Percentiles rank a stretch among this genome's conserved stretches.
Conservation (phyloP, 108 stramenopile species). For the Cyclotella baltica region DNA sequence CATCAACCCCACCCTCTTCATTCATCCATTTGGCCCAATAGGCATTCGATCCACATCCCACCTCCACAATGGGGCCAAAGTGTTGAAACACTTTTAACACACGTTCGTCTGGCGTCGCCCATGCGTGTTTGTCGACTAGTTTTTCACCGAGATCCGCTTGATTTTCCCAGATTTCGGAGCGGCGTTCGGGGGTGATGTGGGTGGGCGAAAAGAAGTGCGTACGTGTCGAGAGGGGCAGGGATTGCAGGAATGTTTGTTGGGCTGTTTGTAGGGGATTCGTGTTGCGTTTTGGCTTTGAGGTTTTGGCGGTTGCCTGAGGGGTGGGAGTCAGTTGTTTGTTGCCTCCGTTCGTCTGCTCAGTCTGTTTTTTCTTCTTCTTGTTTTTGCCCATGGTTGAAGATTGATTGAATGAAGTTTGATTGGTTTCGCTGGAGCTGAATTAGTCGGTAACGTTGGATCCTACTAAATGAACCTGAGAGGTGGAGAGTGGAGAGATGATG, state of each 20-base stretch:
- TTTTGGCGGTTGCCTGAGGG: background rate
- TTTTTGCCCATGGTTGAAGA: constrained; percentile 20
- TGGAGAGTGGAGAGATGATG: too few species aligned
- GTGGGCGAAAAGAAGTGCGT: constrained; percentile 69
- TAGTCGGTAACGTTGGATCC: too few species aligned
- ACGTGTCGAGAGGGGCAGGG: constrained; percentile 53
- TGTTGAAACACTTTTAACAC: constrained; percentile 66
- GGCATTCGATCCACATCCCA: constrained; percentile 88
- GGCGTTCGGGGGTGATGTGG: constrained; percentile 57
- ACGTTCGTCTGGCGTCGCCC: constrained; percentile 80
- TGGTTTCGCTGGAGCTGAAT: too few species aligned
- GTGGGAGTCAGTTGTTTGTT: background rate
- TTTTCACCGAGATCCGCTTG: constrained; percentile 86
- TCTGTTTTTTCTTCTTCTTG: background rate
- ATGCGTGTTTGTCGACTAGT: constrained; percentile 75
- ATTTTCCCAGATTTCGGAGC: constrained; percentile 78
- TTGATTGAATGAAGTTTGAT: constrained; percentile 1
- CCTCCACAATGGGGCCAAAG: constrained; percentile 83
- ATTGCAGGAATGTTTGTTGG: constrained; percentile 58
- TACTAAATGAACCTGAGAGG: too few species aligned
- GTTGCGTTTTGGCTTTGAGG: background rate
- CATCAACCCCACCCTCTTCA: constrained; percentile 66
- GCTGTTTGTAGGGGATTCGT: constrained; percentile 63
- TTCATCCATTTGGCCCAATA: constrained; percentile 79
- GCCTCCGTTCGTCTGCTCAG: background rate